A percentile compares a stretch with the other conserved stretches of the same genome.
Evolutionary conservation across 176 grass and related monocot genomes (phyloP).

Genomic region (Elymus sibiricus): DNA sequence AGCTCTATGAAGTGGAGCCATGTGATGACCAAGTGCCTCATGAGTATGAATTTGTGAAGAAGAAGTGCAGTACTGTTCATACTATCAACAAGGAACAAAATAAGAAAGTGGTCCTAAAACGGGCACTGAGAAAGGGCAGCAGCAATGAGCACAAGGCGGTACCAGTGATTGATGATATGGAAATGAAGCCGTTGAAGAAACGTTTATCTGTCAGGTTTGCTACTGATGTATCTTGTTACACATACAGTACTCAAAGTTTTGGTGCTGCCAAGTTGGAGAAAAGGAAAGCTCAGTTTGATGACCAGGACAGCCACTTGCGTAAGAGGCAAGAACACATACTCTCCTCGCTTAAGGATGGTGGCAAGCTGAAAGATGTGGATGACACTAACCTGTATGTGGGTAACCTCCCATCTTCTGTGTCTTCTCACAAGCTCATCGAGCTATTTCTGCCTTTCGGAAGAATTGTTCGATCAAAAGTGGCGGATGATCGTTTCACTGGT

Average conservation of each 20-base stretch:
- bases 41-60: conserved; percentile 8
- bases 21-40: not conserved
- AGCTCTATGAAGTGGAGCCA: conserved; percentile 5
- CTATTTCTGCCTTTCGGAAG: conserved; percentile 57
- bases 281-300: conserved; percentile 47
- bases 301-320: conserved; percentile 17
- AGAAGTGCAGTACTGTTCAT: not conserved
- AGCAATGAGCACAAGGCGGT: conserved; percentile 5
- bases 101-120: conserved; percentile 8
- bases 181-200: conserved; percentile 29
- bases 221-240: conserved; percentile 34
- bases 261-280: conserved; percentile 39
- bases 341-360: not conserved
- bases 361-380: conserved; percentile 26
- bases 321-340: conserved; percentile 33
- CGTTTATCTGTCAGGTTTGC: conserved; percentile 35
- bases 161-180: not conserved
- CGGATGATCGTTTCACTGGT: conserved; percentile 47
- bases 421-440: conserved; percentile 43
- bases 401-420: conserved; percentile 34
- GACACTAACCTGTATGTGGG: conserved; percentile 45
- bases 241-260: conserved; percentile 29
- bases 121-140: not conserved
- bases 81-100: conserved; percentile 9
- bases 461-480: conserved; percentile 46